Evolutionary conservation across 768 basidiomycete species (phyloP).

Genomic region (Tylopilus felleus): DNA sequence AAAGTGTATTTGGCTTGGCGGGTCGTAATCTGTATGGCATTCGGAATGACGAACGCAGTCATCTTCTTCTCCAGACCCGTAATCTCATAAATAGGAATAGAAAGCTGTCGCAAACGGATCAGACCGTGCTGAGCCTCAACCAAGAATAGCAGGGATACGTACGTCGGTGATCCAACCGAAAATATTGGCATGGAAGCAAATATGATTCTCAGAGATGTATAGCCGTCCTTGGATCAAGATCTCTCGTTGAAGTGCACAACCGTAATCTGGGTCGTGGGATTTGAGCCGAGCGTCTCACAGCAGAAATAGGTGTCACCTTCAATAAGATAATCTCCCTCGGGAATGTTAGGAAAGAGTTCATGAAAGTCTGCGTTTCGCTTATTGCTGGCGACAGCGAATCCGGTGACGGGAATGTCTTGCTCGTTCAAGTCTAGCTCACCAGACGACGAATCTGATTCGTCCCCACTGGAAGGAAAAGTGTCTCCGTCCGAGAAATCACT

Average conservation of each 20-base stretch:
- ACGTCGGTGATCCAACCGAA: constrained; percentile 99
- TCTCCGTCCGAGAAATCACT: constrained; percentile 33
- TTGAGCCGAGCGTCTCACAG: neutral
- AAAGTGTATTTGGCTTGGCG: constrained; percentile 85
- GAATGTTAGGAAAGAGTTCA: constrained; percentile 82
- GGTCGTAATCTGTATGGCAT: constrained; percentile 89
- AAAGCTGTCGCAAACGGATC: constrained; percentile 49
- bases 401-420: constrained; percentile 87
- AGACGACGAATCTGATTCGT: constrained; percentile 31
- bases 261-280: constrained; percentile 67
- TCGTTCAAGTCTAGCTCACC: constrained; percentile 35
- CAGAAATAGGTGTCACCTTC: constrained; percentile 62
- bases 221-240: constrained; percentile 94
- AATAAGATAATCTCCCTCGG: constrained; percentile 96
- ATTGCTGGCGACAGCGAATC: constrained; percentile 95
- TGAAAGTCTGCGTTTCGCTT: constrained; percentile 96
- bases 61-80: constrained; percentile 89
- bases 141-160: constrained; percentile 32
- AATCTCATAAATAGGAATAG: constrained; percentile 86
- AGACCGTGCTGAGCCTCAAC: constrained; percentile 2
- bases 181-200: constrained; percentile 99
- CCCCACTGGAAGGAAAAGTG: constrained; percentile 22
- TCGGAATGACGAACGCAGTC: constrained; percentile 97
- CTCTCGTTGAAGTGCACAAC: constrained; percentile 94
- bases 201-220: constrained; percentile 97